These are phyloP conservation scores for Thalassiosira hispida DNA, from an alignment of 352 stramenopile genomes.

Conservation along the genomic window DNA sequence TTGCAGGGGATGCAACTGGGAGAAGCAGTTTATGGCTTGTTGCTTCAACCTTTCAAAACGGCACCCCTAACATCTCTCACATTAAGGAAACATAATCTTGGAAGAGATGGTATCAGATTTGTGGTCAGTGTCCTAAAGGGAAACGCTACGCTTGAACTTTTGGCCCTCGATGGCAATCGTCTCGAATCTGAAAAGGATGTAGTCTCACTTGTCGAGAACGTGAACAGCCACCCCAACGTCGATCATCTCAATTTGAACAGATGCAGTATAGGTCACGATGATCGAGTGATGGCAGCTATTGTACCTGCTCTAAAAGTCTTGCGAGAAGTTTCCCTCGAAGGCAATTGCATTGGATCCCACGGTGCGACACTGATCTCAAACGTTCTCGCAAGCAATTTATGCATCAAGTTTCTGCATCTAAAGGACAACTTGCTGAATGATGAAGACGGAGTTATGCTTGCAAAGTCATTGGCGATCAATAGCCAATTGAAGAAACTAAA, in stretches of 20 bases:
- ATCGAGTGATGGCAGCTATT: not conserved
- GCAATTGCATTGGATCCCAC: constrained; percentile 1
- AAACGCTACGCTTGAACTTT: not conserved
- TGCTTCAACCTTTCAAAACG: constrained; percentile 5
- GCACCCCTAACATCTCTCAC: not conserved
- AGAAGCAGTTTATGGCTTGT: not conserved
- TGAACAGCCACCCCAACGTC: not conserved
- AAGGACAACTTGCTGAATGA: not conserved
- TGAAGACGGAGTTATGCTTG: not conserved
- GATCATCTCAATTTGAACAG: not conserved
- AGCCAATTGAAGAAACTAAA: not conserved
- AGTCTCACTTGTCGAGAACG: not conserved
- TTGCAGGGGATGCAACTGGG: not conserved
- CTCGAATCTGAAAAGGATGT: not conserved
- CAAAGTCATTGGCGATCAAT: not conserved
- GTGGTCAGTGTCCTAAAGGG: not conserved
- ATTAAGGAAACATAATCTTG: not conserved
- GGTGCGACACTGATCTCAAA: not conserved
- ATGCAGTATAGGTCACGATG: not conserved
- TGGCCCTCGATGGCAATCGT: not conserved
- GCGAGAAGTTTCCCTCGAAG: not conserved
- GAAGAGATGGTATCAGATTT: constrained; percentile 11
- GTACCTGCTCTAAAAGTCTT: not conserved
- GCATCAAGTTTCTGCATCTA: not conserved
- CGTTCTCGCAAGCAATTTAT: not conserved